Evolutionary conservation across 2,329 filamentous ascomycete genomes (phyloP), one percentile per base, ranked within the genome.

Genomic region (Sporothrix inflata): DNA sequence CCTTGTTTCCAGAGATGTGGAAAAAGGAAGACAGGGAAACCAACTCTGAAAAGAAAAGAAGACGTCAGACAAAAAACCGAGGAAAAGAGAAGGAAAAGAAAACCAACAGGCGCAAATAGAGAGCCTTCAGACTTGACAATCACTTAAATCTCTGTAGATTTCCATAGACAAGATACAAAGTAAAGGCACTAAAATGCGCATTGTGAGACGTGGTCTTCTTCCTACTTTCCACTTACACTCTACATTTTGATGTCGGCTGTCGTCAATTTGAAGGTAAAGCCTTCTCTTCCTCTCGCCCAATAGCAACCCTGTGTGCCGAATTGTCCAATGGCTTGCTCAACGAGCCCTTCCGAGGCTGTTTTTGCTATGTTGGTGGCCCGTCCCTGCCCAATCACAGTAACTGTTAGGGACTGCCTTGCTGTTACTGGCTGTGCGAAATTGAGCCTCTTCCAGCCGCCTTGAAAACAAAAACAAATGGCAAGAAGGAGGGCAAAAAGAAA

Each of bases 221-320:
- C 40, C 3, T 3, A 14, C 30, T 14, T 57, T 34, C 30, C 30
- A 34, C 27, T 57, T 19, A 16, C 12, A 57, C 16, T 34, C 14
- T 57, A 12, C 5, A 12, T 19, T 34, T 57, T 34, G 53, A 16
- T n/a, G 16, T 19, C 27, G 14, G 27, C 16, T 65, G 60, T 24
- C n/a, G 4, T 65, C 8, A 24, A 45, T 8, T 27, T 4, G 21
- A 45, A 65, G n/a, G n/a, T 19, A 9, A 27, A 72, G 66, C 61
- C 71, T 69, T 69, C 49, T 9, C n/a, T 53, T 24, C 1, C 12
- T 68, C 27, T 71, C 60, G 14, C 42, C 70, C 63, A 71, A 71
- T 68, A 60, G 51, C 63, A 51, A 21, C 27, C 27, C 5, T 68
- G 14, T 8, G 24, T 24, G n/a, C 60, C 11, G 2, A 49, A 24